phyloP scores from a whole-genome alignment of 352 stramenopile genomes.

The Phytophthora melonis region DNA sequence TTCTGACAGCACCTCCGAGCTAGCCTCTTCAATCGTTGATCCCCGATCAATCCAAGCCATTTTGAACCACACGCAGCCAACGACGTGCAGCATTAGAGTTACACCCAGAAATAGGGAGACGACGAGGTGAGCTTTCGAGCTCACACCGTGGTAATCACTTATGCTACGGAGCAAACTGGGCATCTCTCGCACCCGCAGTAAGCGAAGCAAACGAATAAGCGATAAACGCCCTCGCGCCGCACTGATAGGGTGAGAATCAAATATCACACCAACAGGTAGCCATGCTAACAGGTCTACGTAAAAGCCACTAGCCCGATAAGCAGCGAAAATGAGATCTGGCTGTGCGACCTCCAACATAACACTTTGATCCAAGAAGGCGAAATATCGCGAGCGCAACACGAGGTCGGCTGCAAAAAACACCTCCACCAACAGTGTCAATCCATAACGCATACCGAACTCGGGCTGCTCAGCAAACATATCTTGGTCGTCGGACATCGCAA shows the following conservation, averaged over 20 bases:
- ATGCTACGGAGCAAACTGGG: constrained; percentile 55
- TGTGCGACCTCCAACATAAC: constrained; percentile 73
- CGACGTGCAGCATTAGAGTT: constrained; percentile 62
- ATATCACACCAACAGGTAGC: constrained; percentile 54
- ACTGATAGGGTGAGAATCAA: constrained; percentile 50
- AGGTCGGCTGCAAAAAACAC: constrained; percentile 67
- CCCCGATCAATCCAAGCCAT: constrained; percentile 48
- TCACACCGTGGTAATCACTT: constrained; percentile 66
- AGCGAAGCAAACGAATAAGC: constrained; percentile 54
- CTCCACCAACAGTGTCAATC: constrained; percentile 53
- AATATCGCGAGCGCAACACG: constrained; percentile 56
- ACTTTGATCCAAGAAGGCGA: constrained; percentile 67
- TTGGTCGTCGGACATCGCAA: constrained; percentile 66
- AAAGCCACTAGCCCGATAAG: constrained; percentile 64
- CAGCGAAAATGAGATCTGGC: constrained; percentile 64
- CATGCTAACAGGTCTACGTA: constrained; percentile 61
- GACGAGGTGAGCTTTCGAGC: constrained; percentile 65
- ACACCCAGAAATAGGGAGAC: constrained; percentile 61
- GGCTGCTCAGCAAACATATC: constrained; percentile 51
- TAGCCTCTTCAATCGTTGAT: constrained; percentile 8
- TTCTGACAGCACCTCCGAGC: not conserved
- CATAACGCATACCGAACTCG: constrained; percentile 46
- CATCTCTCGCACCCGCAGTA: constrained; percentile 61
- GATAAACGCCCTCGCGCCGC: constrained; percentile 43
- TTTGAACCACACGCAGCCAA: constrained; percentile 77